Percentiles rank a stretch among this genome's conserved stretches.
These are phyloP conservation scores for Tulasnella sp. DNA, from an alignment of 768 basidiomycete genomes.

Conservation along the genomic window DNA sequence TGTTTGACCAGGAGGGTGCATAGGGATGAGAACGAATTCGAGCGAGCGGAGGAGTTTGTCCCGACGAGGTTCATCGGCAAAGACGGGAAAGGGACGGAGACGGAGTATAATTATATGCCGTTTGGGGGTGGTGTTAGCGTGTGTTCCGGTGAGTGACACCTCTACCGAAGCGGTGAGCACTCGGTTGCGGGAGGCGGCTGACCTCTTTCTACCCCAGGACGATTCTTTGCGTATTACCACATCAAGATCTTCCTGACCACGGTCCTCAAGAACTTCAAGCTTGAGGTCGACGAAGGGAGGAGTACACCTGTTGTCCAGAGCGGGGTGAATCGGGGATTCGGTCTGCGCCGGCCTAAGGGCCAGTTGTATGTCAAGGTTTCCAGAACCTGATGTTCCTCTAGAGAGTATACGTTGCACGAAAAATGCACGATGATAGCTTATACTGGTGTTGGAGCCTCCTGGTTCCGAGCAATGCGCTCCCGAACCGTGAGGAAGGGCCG, in stretches of 20 bases:
- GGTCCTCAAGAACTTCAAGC: constrained; percentile 9
- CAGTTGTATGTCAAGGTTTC: constrained; percentile 11
- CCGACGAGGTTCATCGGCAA: constrained; percentile 57
- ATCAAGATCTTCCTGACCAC: constrained; percentile 13
- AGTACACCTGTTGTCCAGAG: constrained; percentile 4
- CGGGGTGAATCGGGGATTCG: constrained; percentile 15
- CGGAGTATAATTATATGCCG: too few relatives aligned
- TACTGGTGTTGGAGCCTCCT: too few relatives aligned
- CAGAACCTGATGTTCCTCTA: background rate
- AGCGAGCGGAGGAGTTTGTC: background rate
- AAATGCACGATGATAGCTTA: too few relatives aligned
- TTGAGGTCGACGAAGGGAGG: constrained; percentile 2
- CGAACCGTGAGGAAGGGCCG: too few relatives aligned
- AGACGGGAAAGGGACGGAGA: constrained; percentile 31
- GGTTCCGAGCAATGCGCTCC: too few relatives aligned
- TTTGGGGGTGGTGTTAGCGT: background rate
- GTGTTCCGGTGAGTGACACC: constrained; percentile 9
- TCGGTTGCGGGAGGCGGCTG: too few relatives aligned
- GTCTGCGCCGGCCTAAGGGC: constrained; percentile 5
- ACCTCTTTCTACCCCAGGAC: background rate
- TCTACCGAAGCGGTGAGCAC: background rate
- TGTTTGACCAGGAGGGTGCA: constrained; percentile 8
- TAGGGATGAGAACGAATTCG: constrained; percentile 16
- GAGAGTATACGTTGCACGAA: background rate
- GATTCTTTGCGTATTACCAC: constrained; percentile 11